Evolutionary conservation across 2,329 filamentous ascomycete genomes (phyloP), one percentile per base, ranked within the genome.

Genomic region (Paraphoma sp.): DNA sequence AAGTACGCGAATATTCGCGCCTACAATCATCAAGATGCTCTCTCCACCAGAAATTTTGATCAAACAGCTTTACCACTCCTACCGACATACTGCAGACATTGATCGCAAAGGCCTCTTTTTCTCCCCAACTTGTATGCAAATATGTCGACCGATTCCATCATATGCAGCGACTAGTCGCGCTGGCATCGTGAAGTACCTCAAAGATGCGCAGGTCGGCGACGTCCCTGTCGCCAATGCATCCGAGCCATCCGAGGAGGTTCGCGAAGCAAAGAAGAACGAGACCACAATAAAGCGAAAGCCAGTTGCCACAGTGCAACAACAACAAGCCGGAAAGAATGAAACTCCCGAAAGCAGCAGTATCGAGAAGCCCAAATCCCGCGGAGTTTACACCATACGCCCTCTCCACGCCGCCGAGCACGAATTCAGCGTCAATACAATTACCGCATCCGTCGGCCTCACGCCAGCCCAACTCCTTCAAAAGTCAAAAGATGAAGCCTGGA

Each of bases 111-210:
- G 58, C 17, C 36, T 56, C 8, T 61, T 59, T 47, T 61, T 63
- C 38, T 63, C 60, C 31, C 57, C 48, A 41, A 46, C 41, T 23
- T 61, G 58, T 40, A 45, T 61, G 48, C 57, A 63, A n/a, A 61
- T 59, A 18, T 61, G 53, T 28, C 57, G 58, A 12, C 56, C 58
- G 28, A 56, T 44, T 16, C 57, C 60, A n/a, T 47, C 51, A 12
- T 61, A 55, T n/a, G 53, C 58, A 5, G 55, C 60, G 3, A 57
- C 48, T 3, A 59, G 30, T 16, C 53, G 60, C 10, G 45, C 47
- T 9, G n/a, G 48, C 10, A 59, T 61, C 16, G 56, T 59, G 16
- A 42, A 57, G n/a, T 59, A 59, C 23, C 56, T 59, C n/a, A 56
- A 53, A 17, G 58, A 59, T 41, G 58, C 49, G 29, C 46, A 61